Base-by-base conservation (phyloP, 352 stramenopile species). In the Phytopythium litorale region DNA sequence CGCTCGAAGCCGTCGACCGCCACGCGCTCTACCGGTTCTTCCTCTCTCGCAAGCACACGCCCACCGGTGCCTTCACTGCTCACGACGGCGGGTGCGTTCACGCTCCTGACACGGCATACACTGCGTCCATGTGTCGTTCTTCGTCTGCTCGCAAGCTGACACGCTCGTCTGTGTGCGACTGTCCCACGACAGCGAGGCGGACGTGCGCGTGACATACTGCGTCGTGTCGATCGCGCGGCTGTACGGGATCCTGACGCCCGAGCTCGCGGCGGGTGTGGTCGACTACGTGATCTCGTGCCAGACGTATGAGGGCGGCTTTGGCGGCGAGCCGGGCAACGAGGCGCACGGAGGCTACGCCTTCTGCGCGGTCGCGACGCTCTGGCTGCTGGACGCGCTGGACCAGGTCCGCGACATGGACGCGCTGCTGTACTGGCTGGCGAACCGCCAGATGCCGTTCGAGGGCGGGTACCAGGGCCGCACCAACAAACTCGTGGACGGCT, bases 401-500 rank as follows among this genome's bases (percentile, higher is more conserved):
- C 58, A 69, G 21, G 80, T 93, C 49, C 40, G 42, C 19, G 76
- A 91, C 53, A 62, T 89, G 21, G 74, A 75, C 18, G 73, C 62
- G 43, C 73, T 91, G 43, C 71, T 93, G 8, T 72, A 83, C 59
- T 99, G 97, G 97, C 73, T 99, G 43, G 77, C 86, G 43, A 84
- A 92, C 60, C 78, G 96, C 18, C 97, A 99, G 76, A 98, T 98
- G 90, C 69, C 75, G 21, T 97, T 94, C 56, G 91, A 98, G 81
- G 91, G 91, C 8, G 91, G 89, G 0, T 94, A 92, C 74, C 86
- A 94, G 56, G 98, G 98, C 35, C 88, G 98, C 25, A 98, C 94
- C 8, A 99, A 99, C 81, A 99, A 99, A 71, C 78, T 99, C 5
- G 98, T 99, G 13, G 98, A 99, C 70, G 97, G 96, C 0, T 99